phyloP scores from a whole-genome alignment of 192 early-diverging fungal species.

The Coemansia sp. region DNA sequence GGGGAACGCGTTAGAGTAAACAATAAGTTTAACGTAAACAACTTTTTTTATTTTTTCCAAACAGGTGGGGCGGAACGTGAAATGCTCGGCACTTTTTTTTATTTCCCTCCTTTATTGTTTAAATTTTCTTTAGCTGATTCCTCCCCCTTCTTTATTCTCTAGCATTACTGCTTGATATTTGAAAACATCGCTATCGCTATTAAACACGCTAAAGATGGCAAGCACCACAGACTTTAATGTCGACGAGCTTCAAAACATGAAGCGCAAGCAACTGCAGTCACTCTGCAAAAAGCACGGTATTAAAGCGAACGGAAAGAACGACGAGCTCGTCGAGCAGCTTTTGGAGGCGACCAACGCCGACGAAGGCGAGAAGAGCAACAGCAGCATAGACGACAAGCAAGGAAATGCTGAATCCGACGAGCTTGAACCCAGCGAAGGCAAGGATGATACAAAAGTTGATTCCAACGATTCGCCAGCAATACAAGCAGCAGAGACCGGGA shows the following conservation, averaged over 20 bases:
- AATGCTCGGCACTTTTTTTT: not conserved
- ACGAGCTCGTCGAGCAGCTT: slow-evolving; percentile 43
- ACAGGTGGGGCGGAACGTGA: not conserved
- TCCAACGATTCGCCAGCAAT: slow-evolving; percentile 11
- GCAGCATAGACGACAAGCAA: not conserved
- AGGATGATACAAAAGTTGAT: not conserved
- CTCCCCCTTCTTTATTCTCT: not conserved
- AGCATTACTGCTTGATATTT: not conserved
- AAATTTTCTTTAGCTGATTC: not conserved
- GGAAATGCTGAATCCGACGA: slow-evolving; percentile 12
- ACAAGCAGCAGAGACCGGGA: slow-evolving; percentile 21
- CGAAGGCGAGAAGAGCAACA: slow-evolving; percentile 1
- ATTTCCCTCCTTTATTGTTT: not conserved
- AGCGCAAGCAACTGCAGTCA: slow-evolving; percentile 50
- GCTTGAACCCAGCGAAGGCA: not conserved
- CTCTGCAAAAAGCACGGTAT: slow-evolving; percentile 53
- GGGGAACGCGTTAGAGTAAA: slow-evolving; percentile 9
- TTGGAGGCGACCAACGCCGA: slow-evolving; percentile 2
- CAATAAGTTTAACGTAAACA: slow-evolving; percentile 14
- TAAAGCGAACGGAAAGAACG: slow-evolving; percentile 50
- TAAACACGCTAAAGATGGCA: slow-evolving; percentile 10
- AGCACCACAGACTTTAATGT: slow-evolving; percentile 17
- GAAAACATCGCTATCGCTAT: not conserved
- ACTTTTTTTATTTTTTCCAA: not conserved
- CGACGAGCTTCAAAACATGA: slow-evolving; percentile 37